Evolutionary conservation across 805 yeast species (phyloP).

Genomic region (Kurtzmaniella fragi): DNA sequence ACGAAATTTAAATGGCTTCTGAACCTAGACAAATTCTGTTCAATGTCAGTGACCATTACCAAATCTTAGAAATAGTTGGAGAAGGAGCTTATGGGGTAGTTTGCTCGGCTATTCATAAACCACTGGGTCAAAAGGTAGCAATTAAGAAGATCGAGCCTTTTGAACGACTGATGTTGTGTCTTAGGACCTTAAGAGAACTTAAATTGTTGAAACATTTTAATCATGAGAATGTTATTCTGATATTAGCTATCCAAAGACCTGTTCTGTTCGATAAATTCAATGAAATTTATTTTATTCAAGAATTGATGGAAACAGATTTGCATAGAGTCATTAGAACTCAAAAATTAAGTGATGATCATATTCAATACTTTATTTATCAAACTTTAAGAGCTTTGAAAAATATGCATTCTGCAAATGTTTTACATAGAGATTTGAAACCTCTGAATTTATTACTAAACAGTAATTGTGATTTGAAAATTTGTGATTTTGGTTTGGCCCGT

Average conservation of each 20-base stretch:
- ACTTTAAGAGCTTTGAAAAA: constrained; percentile 86
- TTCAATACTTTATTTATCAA: constrained; percentile 90
- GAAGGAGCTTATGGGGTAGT: constrained; percentile 97
- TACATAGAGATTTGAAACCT: constrained; percentile 92
- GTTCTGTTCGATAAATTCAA: constrained; percentile 66
- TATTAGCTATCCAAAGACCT: constrained; percentile 87
- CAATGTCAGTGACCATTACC: constrained; percentile 59
- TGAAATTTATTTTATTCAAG: constrained; percentile 87
- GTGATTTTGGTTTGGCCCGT: constrained; percentile 91
- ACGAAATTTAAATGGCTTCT: background rate
- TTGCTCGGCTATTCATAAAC: constrained; percentile 81
- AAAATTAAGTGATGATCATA: constrained; percentile 82
- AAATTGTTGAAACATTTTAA: constrained; percentile 84
- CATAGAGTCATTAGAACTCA: constrained; percentile 81
- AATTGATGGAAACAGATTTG: constrained; percentile 82
- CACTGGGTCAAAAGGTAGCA: constrained; percentile 86
- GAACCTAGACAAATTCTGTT: constrained; percentile 37
- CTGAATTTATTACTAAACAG: constrained; percentile 80
- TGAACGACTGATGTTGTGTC: constrained; percentile 80
- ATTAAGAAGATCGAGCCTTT: constrained; percentile 93
- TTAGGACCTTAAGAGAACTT: constrained; percentile 84
- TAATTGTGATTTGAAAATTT: constrained; percentile 88
- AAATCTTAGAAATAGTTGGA: constrained; percentile 73
- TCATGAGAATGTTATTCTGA: constrained; percentile 89
- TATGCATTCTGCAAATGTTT: constrained; percentile 87